Evolutionary conservation across 768 basidiomycete genomes (phyloP), one percentile per base, ranked within the genome.

Genomic region (Brasilioporus rufonigricans): DNA sequence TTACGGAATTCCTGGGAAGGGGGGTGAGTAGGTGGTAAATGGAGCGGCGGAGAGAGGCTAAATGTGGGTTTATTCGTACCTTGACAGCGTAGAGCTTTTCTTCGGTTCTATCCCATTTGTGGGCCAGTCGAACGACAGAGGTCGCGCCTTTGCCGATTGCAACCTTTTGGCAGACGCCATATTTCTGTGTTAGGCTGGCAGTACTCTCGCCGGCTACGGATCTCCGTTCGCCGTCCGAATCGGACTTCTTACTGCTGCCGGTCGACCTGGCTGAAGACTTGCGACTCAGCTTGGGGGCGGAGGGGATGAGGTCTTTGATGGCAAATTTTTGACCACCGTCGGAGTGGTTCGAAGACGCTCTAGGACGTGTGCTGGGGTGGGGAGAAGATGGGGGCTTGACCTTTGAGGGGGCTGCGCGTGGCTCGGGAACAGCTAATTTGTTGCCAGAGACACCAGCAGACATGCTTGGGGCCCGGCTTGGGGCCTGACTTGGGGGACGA

Each of bases 61-160:
- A 24, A 36, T 0, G 23, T 21, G 4, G 36, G n/a, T 21, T 10
- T 24, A 38, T 9, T 71, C 84, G 52, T 55, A 94, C 93, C 85
- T 99, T 99, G 73, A 99, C 90, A 43, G 96, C 96, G 64, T 98
- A 99, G 31, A 98, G 77, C 78, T 95, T 96, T 76, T 99, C 96
- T 72, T 96, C 94, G 21, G 78, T 84, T 55, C 95, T 80, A 71
- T 99, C 97, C 96, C 96, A 98, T 76, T 98, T 99, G 75, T 99
- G 97, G 40, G 95, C 96, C 18, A 99, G 81, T 44, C 93, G 79
- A 41, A 99, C 96, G 51, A 98, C 93, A 45, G 91, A 93, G 24
- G 97, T 99, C n/a, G 96, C 97, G 19, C 96, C 96, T 72, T 94
- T 97, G 36, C 96, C 96, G 59, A 99, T 97, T 13, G 96, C 95